Percentiles rank a stretch among this genome's conserved stretches.
phyloP scores from a whole-genome alignment of 768 basidiomycete species.

The Dioszegia aurantiaca region DNA sequence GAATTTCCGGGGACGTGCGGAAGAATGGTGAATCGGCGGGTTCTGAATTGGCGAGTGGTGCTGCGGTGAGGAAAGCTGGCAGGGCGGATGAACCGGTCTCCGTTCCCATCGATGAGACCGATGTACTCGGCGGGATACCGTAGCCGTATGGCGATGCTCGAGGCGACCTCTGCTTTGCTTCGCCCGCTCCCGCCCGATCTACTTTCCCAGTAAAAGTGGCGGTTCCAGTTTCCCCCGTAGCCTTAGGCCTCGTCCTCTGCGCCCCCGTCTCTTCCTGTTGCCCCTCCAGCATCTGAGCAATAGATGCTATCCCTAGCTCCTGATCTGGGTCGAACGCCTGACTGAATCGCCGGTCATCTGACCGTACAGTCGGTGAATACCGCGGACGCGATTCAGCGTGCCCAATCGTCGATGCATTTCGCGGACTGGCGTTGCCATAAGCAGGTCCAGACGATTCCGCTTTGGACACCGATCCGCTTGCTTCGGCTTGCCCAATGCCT shows the following conservation, averaged over 20 bases:
- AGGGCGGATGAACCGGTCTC: too few relatives aligned
- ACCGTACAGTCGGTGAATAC: neutral
- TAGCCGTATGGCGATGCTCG: conserved; percentile 16
- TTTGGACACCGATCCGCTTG: neutral
- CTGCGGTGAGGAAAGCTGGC: conserved; percentile 18
- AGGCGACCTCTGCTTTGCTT: neutral
- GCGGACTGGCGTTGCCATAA: neutral
- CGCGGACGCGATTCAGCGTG: too few relatives aligned
- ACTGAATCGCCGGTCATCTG: conserved; percentile 3
- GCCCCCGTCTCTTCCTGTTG: neutral
- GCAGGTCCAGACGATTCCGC: neutral
- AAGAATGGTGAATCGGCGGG: conserved; percentile 26
- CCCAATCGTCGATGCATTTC: too few relatives aligned
- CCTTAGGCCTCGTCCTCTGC: conserved; percentile 1
- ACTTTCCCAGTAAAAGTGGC: conserved; percentile 22
- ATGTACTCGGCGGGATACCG: conserved; percentile 2
- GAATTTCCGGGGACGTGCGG: neutral
- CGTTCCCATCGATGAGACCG: neutral
- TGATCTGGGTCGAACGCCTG: conserved; percentile 10
- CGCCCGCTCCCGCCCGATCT: conserved; percentile 15
- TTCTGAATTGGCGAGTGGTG: conserved; percentile 9
- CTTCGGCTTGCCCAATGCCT: conserved; percentile 15
- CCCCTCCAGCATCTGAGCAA: conserved; percentile 25
- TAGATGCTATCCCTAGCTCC: conserved; percentile 26
- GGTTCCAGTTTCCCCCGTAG: conserved; percentile 7